A percentile compares a stretch with the other conserved stretches of the same genome.
These are phyloP conservation scores for Clathrus columnatus DNA, from an alignment of 768 basidiomycete species.

Conservation along the genomic window DNA sequence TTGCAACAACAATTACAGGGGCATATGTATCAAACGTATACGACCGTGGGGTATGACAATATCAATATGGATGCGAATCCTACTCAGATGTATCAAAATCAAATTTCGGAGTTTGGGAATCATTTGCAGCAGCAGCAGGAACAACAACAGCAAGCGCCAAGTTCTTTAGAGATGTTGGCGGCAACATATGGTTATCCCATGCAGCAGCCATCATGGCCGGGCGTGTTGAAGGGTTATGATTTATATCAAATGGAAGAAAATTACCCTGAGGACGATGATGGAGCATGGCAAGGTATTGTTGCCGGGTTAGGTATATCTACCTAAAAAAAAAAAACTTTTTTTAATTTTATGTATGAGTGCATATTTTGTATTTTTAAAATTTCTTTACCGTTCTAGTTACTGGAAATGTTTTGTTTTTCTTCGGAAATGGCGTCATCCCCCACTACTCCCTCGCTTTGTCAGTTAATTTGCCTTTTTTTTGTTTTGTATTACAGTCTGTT, in stretches of 20 bases:
- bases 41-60: too few species aligned
- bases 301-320: neutral
- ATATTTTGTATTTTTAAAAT: too few species aligned
- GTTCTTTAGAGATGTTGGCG: neutral
- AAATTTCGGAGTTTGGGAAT: neutral
- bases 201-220: neutral
- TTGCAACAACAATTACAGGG: too few species aligned
- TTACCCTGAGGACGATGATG: neutral
- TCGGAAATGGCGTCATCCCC: too few species aligned
- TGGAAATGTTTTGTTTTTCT: too few species aligned
- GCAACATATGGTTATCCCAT: neutral
- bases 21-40: too few species aligned
- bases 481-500: too few species aligned
- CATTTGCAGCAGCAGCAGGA: neutral
- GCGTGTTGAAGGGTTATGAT: neutral
- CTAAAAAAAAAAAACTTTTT: too few species aligned
- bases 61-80: neutral
- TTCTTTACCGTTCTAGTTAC: too few species aligned
- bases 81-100: neutral
- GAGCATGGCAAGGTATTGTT: neutral
- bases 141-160: neutral
- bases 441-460: too few species aligned
- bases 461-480: too few species aligned
- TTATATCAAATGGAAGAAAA: neutral
- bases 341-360: too few species aligned